Conservation (phyloP, 768 basidiomycete genomes). For the Termitomyces sp. region DNA sequence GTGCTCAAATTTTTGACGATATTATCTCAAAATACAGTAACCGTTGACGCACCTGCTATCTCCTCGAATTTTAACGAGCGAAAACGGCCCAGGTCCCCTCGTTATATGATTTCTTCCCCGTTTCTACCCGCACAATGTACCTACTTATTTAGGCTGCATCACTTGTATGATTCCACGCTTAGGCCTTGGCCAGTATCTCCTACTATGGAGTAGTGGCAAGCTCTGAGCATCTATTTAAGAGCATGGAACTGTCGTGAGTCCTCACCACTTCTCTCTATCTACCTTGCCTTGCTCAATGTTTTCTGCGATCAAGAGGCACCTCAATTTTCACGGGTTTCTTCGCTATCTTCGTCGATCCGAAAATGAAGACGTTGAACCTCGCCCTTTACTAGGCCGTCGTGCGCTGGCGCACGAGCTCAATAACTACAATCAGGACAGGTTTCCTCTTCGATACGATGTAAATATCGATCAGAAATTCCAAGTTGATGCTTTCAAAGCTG, state of each 20-base stretch:
- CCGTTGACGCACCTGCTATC: neutral
- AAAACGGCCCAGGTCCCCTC: constrained; percentile 13
- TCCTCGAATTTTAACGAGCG: constrained; percentile 12
- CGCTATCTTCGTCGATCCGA: constrained; percentile 3
- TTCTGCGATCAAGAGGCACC: neutral
- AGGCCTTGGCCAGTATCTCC: constrained; percentile 9
- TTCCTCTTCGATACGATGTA: constrained; percentile 3
- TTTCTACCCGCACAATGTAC: constrained; percentile 4
- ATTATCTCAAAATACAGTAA: neutral
- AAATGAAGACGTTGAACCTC: neutral
- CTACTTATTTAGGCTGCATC: neutral
- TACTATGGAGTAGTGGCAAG: constrained; percentile 6
- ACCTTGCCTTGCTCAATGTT: neutral
- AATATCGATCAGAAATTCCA: constrained; percentile 5
- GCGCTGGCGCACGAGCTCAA: constrained; percentile 6
- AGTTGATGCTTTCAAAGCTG: constrained; percentile 5
- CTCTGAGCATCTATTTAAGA: constrained; percentile 9
- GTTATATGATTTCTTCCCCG: neutral
- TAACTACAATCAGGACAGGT: constrained; percentile 7
- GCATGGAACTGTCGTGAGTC: constrained; percentile 1
- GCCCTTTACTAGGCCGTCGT: neutral
- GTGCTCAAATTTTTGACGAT: neutral
- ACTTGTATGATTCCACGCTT: constrained; percentile 3
- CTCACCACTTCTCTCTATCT: neutral
- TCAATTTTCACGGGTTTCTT: constrained; percentile 9